phyloP scores from a whole-genome alignment of 2,329 filamentous ascomycete species.

The Cytospora paraplurivora region DNA sequence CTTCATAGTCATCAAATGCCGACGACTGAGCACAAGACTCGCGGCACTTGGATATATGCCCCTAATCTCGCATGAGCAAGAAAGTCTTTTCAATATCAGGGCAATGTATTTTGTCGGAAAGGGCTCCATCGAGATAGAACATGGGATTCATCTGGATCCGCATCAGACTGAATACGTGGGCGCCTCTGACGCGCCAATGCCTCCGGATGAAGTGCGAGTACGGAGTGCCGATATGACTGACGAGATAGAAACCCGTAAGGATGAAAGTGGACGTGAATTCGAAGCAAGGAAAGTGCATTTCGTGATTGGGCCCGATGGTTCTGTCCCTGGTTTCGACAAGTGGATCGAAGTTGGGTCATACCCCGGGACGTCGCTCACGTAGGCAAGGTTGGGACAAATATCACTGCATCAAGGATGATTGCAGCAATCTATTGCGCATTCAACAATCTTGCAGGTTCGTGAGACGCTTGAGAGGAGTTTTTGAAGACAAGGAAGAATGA shows the following conservation, averaged over 20 bases:
- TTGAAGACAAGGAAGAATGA: too few relatives aligned
- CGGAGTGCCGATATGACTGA: conserved; percentile 16
- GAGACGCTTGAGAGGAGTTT: too few relatives aligned
- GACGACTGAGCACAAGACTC: conserved; percentile 45
- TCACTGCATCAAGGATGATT: too few relatives aligned
- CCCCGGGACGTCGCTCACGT: neutral
- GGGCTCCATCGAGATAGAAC: conserved; percentile 40
- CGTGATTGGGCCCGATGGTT: conserved; percentile 9
- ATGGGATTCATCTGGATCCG: conserved; percentile 34
- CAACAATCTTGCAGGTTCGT: too few relatives aligned
- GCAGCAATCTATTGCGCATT: too few relatives aligned
- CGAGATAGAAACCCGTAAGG: conserved; percentile 5
- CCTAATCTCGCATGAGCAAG: conserved; percentile 36
- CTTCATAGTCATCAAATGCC: conserved; percentile 44
- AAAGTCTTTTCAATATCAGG: conserved; percentile 44
- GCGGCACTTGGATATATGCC: conserved; percentile 42
- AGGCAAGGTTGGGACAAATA: neutral
- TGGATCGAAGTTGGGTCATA: conserved; percentile 17
- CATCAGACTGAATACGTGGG: conserved; percentile 5
- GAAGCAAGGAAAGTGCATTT: conserved; percentile 20
- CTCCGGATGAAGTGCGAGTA: conserved; percentile 14
- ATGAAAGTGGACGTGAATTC: conserved; percentile 1
- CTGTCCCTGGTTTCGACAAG: conserved; percentile 16
- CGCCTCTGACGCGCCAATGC: conserved; percentile 6
- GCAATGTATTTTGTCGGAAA: conserved; percentile 38